Percentiles rank a stretch among this genome's conserved stretches.
Conservation (phyloP, 176 grass and related monocot species). For the Rhipidocladum racemiflorum region DNA sequence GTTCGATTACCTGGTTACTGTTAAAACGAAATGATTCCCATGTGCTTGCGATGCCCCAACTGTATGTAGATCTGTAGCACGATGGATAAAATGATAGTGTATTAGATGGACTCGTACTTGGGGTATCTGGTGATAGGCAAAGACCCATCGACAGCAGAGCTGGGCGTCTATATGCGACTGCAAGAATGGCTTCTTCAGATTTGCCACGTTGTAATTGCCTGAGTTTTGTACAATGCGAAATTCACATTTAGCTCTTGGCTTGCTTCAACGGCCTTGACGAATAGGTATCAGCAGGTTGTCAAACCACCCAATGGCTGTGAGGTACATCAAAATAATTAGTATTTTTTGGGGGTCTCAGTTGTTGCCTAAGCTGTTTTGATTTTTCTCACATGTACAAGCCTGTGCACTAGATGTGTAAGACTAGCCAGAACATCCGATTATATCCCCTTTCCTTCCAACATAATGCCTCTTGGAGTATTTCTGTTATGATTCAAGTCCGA, state of each 20-base stretch:
- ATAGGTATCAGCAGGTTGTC: background rate
- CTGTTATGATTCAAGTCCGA: background rate
- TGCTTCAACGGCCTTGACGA: background rate
- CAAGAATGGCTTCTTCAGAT: background rate
- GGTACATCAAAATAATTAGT: background rate
- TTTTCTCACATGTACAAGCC: background rate
- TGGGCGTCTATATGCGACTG: background rate
- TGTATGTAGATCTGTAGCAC: background rate
- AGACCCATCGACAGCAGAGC: background rate
- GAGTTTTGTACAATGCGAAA: background rate
- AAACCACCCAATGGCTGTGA: background rate
- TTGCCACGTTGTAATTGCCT: background rate
- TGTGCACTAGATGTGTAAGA: background rate
- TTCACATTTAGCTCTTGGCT: background rate
- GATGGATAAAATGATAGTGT: background rate
- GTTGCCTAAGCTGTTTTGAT: background rate
- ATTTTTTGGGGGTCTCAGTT: background rate
- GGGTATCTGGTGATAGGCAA: background rate
- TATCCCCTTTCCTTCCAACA: background rate
- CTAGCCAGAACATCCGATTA: background rate
- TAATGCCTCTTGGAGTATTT: background rate
- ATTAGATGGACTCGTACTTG: background rate
- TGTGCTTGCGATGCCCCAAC: background rate
- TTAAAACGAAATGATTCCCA: background rate
- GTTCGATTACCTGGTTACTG: slow-evolving; percentile 5